Conservation (phyloP, 345 rosid species). For the Syzygium aromaticum region DNA sequence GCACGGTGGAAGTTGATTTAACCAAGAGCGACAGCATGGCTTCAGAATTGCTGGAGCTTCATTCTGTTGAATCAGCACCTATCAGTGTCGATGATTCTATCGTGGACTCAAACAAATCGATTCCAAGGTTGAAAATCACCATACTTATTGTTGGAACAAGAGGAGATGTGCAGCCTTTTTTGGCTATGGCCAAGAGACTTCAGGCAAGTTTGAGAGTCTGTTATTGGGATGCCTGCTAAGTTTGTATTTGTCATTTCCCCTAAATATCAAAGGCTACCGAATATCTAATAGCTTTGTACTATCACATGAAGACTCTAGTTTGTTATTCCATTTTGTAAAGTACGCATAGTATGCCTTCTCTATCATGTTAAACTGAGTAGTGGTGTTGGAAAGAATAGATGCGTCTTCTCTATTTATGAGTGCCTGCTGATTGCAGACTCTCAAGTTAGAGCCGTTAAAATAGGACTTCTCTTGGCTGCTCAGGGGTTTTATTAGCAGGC, state of each 20-base stretch:
- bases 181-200: constrained; percentile 94
- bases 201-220: constrained; percentile 41
- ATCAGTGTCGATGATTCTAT: constrained; percentile 26
- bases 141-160: constrained; percentile 97
- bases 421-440: neutral
- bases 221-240: neutral
- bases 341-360: neutral
- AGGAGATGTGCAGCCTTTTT: constrained; percentile 96
- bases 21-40: constrained; percentile 56
- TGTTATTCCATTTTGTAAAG: neutral
- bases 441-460: neutral
- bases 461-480: neutral
- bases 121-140: constrained; percentile 71
- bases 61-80: constrained; percentile 38
- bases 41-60: constrained; percentile 72
- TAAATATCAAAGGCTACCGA: neutral
- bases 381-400: neutral
- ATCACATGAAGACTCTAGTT: neutral
- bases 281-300: neutral
- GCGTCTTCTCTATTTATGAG: neutral
- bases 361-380: neutral
- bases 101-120: constrained; percentile 36
- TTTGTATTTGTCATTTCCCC: neutral
- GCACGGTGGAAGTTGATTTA: constrained; percentile 89
- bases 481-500: neutral